Evolutionary conservation across 2,329 filamentous ascomycete genomes (phyloP).

Genomic region (Diaporthe citrichinensis): DNA sequence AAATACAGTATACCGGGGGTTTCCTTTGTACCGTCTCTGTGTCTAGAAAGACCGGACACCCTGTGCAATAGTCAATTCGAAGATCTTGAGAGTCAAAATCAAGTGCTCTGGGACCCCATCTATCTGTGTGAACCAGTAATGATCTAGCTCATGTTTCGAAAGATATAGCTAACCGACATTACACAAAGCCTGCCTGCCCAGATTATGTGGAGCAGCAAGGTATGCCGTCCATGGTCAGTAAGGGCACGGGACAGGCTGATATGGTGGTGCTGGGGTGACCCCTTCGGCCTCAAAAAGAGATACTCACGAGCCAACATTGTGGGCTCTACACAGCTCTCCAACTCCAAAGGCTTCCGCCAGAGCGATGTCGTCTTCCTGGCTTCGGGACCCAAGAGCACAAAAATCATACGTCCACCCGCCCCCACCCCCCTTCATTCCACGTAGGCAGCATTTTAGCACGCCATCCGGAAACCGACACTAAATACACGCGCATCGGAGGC

Average conservation of each 20-base stretch:
- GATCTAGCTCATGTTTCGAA: neutral
- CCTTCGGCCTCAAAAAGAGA: neutral
- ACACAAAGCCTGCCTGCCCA: neutral
- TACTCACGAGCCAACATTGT: neutral
- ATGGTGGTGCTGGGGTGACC: neutral
- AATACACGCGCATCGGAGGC: neutral
- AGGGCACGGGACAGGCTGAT: neutral
- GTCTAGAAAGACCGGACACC: slow-evolving; percentile 66
- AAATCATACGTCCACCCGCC: neutral
- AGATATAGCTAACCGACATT: neutral
- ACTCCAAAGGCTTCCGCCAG: neutral
- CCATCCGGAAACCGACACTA: neutral
- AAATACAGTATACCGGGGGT: slow-evolving; percentile 51
- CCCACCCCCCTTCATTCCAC: neutral
- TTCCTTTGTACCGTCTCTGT: slow-evolving; percentile 68
- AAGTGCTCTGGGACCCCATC: neutral
- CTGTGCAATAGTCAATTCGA: slow-evolving; percentile 73
- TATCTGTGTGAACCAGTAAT: neutral
- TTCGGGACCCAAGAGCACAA: neutral
- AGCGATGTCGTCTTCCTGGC: neutral
- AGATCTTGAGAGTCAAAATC: slow-evolving; percentile 42
- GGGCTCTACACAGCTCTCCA: neutral
- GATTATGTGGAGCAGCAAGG: neutral
- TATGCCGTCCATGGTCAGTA: neutral
- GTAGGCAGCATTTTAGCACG: neutral